phyloP scores from a whole-genome alignment of 805 yeast species.

The Candida vaughaniae region DNA sequence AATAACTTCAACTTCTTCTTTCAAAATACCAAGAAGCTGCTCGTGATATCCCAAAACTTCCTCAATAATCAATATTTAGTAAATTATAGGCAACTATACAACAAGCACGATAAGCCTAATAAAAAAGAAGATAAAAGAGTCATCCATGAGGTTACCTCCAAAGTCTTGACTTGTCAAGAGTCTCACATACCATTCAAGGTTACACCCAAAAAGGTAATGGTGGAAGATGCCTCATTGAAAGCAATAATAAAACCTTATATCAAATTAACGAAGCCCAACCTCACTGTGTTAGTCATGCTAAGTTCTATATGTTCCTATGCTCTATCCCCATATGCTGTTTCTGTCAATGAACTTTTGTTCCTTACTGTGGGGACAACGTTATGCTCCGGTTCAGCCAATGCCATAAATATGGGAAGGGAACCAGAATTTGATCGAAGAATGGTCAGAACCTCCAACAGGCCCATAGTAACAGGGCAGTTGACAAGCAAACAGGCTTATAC shows the following conservation, averaged over 20 bases:
- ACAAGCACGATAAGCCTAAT: constrained; percentile 3
- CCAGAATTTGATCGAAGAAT: constrained; percentile 84
- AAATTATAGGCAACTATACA: constrained; percentile 5
- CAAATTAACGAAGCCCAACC: constrained; percentile 85
- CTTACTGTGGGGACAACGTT: constrained; percentile 83
- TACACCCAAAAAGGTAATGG: constrained; percentile 31
- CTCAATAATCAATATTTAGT: constrained; percentile 28
- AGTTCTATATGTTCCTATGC: constrained; percentile 95
- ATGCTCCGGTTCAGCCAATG: constrained; percentile 92
- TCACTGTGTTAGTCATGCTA: constrained; percentile 83
- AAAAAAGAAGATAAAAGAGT: constrained; percentile 12
- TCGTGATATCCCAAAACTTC: constrained; percentile 32
- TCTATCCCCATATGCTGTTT: constrained; percentile 78
- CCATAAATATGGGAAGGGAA: constrained; percentile 96
- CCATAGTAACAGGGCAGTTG: constrained; percentile 82
- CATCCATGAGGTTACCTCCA: constrained; percentile 42
- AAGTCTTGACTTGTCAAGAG: constrained; percentile 46
- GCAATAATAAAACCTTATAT: constrained; percentile 60
- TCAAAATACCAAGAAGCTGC: constrained; percentile 31
- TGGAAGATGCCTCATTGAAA: constrained; percentile 22
- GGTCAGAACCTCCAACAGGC: constrained; percentile 86
- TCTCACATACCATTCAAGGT: constrained; percentile 60
- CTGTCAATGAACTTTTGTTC: constrained; percentile 65
- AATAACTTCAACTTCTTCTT: constrained; percentile 36
- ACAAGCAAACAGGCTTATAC: constrained; percentile 73